These are phyloP conservation scores for Candida neerlandica DNA, from an alignment of 1,139 yeast species.

Conservation along the genomic window DNA sequence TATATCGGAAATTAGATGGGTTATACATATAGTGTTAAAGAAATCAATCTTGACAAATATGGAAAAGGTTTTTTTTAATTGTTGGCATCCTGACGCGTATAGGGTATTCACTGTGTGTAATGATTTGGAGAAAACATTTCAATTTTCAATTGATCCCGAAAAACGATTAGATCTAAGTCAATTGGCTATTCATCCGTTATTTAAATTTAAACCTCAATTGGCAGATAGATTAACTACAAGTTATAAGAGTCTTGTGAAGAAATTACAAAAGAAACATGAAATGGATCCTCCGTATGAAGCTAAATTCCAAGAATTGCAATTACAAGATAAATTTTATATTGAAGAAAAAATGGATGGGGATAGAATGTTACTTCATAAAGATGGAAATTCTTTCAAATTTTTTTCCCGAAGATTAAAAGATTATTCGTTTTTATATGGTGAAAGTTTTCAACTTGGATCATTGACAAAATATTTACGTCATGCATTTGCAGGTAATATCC, in stretches of 20 bases:
- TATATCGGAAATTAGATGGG: constrained; percentile 68
- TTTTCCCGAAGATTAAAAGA: constrained; percentile 73
- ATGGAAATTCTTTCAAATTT: constrained; percentile 53
- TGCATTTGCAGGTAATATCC: constrained; percentile 44
- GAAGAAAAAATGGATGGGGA: constrained; percentile 97
- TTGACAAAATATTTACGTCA: constrained; percentile 57
- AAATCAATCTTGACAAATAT: constrained; percentile 58
- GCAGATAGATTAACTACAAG: constrained; percentile 54
- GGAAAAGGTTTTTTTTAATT: constrained; percentile 60
- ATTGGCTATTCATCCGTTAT: constrained; percentile 47
- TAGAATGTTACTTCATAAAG: constrained; percentile 70
- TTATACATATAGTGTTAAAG: constrained; percentile 68
- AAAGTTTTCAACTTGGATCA: constrained; percentile 57
- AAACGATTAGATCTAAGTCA: constrained; percentile 46
- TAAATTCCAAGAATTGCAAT: constrained; percentile 17
- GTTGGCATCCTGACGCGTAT: constrained; percentile 84
- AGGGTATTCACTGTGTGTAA: constrained; percentile 68
- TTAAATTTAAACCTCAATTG: constrained; percentile 73
- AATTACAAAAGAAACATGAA: constrained; percentile 31
- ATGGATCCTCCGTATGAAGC: constrained; percentile 26
- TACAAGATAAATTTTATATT: constrained; percentile 55
- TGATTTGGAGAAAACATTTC: constrained; percentile 61
- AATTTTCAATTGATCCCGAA: constrained; percentile 55
- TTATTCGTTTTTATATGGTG: constrained; percentile 75
- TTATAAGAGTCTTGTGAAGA: constrained; percentile 50